Base-by-base conservation (phyloP, 805 yeast species). In the Myxozyma monticola region DNA sequence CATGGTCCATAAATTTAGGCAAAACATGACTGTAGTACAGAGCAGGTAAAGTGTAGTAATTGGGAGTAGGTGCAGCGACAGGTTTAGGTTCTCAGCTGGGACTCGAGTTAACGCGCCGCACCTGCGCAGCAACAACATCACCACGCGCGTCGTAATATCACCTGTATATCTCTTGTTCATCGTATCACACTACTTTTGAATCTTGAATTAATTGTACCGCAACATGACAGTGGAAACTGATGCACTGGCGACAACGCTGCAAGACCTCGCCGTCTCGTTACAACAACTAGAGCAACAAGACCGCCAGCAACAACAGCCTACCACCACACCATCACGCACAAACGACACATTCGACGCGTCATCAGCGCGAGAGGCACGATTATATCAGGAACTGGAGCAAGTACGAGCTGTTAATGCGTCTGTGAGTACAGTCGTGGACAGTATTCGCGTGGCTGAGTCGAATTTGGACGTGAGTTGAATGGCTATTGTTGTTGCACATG, bases 391-490 rank as follows among this genome's bases (percentile, higher is more conserved):
- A 21, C 42, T 49, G 10, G 55, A 50, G 18, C 59, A 54, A 35
- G 53, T 54, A 2, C 36, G 44, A 12, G 40, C 48, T 26, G 48
- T 54, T 33, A 54, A 54, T 35, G 35, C 45, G 22, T 38, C 56
- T n/a, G 31, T 54, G 17, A 7, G 25, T n/a, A 24, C 48, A 5
- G 58, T 54, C 15, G 15, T 54, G n/a, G 57, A 47, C 8, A 29
- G 57, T 20, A 37, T 54, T 7, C 8, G 24, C 3, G 40, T 35
- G 12, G 50, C 58, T n/a, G 58, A 45, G 26, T 31, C 47, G 17
- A 54, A 54, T 43, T 31, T 54, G 8, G 56, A 54, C 8, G 58
- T 54, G 29, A 6, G 56, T 44, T 31, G 28, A 14, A 34, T 22
- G 22, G 10, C 29, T 22, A 10, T 24, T 31, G 33, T 6, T 48